phyloP scores from a whole-genome alignment of 2,329 filamentous ascomycete species.

The Aspergillus neotritici region DNA sequence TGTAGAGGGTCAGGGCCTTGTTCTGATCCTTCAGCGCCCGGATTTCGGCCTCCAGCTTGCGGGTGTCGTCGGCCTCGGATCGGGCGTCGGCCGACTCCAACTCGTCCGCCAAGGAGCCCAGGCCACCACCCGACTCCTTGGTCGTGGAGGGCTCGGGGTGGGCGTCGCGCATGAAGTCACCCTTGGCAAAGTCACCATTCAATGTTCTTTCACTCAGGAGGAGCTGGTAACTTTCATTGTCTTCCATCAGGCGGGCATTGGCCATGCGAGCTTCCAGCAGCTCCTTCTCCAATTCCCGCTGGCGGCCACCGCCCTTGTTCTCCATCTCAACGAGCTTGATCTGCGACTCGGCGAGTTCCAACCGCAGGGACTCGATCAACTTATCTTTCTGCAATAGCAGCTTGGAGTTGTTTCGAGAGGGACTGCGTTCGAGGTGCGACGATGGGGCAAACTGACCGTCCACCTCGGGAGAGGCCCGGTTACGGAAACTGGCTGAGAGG shows the following conservation, averaged over 20 bases:
- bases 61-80: constrained; percentile 54
- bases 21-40: constrained; percentile 85
- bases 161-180: constrained; percentile 64
- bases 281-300: constrained; percentile 84
- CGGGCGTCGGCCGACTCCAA: constrained; percentile 64
- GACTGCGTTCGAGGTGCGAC: constrained; percentile 75
- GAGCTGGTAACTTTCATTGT: constrained; percentile 96
- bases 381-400: constrained; percentile 93
- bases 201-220: constrained; percentile 91
- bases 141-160: constrained; percentile 41
- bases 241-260: constrained; percentile 93
- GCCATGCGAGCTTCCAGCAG: constrained; percentile 91
- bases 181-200: constrained; percentile 83
- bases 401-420: constrained; percentile 84
- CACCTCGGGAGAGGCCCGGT: constrained; percentile 55
- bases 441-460: constrained; percentile 84
- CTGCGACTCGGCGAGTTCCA: constrained; percentile 90
- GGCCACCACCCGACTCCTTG: constrained; percentile 35
- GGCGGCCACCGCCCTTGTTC: constrained; percentile 79
- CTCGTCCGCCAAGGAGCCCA: constrained; percentile 74
- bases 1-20: constrained; percentile 93
- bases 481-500: constrained; percentile 43
- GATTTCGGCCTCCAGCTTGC: constrained; percentile 71
- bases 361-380: constrained; percentile 82
- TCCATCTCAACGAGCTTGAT: constrained; percentile 94